Percentiles rank a stretch among this genome's conserved stretches.
Evolutionary conservation across 805 yeast species (phyloP).

Genomic region (Hanseniaspora meyeri): DNA sequence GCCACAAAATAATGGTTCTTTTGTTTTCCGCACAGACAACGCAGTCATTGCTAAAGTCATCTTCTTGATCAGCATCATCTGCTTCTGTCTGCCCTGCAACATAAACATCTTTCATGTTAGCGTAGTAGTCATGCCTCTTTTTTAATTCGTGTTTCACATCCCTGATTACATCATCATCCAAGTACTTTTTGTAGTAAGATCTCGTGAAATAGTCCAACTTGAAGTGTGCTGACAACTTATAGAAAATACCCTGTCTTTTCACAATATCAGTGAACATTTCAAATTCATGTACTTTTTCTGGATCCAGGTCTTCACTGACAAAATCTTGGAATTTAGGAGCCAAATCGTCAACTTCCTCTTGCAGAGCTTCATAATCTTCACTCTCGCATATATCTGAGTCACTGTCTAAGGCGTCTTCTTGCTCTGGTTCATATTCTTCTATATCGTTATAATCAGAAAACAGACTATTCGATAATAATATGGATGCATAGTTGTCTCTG

Average conservation of each 20-base stretch:
- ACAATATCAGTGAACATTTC: background rate
- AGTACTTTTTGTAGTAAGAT: slow-evolving; percentile 24
- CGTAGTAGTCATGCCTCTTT: slow-evolving; percentile 22
- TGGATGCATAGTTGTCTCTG: background rate
- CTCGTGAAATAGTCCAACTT: slow-evolving; percentile 24
- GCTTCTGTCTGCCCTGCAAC: background rate
- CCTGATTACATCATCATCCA: slow-evolving; percentile 23
- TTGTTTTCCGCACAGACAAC: slow-evolving; percentile 69
- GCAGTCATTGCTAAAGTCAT: slow-evolving; percentile 32
- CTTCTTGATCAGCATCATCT: background rate
- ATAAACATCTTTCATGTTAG: background rate
- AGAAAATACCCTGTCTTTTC: background rate
- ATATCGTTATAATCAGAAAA: background rate
- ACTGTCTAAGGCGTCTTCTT: background rate
- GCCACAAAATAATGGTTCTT: slow-evolving; percentile 79
- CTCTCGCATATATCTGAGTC: slow-evolving; percentile 11
- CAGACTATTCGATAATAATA: background rate
- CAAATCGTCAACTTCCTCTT: background rate
- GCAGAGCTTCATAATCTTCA: background rate
- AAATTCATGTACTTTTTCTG: background rate
- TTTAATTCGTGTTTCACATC: slow-evolving; percentile 25
- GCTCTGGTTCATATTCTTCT: background rate
- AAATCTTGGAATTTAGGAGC: background rate
- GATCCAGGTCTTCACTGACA: background rate
- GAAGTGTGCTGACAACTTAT: background rate